Percentiles rank a stretch among this genome's conserved stretches.
Evolutionary conservation across 129 eudicot genomes (phyloP).

Genomic region (Flaveria sonorensis): DNA sequence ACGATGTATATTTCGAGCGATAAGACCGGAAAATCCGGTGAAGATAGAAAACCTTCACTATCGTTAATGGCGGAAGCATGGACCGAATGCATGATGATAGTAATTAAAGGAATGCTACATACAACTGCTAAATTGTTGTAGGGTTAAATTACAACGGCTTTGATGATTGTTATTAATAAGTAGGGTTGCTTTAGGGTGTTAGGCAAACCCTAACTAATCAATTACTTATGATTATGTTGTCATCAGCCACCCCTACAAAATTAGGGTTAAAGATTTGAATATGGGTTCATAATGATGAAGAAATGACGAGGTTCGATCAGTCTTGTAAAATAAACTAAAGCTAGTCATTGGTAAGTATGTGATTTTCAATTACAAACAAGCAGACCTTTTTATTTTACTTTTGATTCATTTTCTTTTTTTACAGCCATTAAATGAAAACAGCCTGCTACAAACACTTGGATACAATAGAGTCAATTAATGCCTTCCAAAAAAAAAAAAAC

Average conservation of each 20-base stretch:
- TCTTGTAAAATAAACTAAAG: neutral
- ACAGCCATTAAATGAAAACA: no score
- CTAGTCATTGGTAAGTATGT: neutral
- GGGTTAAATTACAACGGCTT: conserved; percentile 14
- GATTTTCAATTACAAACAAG: no score
- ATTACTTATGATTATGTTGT: conserved; percentile 30
- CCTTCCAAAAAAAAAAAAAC: no score
- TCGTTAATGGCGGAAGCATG: conserved; percentile 18
- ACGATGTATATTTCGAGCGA: conserved; percentile 36
- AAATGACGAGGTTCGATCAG: conserved; percentile 15
- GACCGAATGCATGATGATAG: conserved; percentile 11
- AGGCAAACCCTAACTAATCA: conserved; percentile 29
- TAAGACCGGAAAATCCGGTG: conserved; percentile 26
- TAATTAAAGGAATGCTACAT: neutral
- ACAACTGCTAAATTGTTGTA: no score
- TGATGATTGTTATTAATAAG: conserved; percentile 30
- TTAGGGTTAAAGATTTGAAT: conserved; percentile 14
- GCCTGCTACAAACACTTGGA: no score
- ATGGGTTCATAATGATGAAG: conserved; percentile 18
- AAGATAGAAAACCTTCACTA: conserved; percentile 11
- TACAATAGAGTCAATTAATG: no score
- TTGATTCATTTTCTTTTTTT: no score
- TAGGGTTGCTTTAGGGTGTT: conserved; percentile 39
- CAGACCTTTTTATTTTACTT: no score
- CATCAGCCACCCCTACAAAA: conserved; percentile 23